A percentile compares a stretch with the other conserved stretches of the same genome.
Conservation (phyloP, 108 stramenopile genomes). For the Skeletonema potamos region DNA sequence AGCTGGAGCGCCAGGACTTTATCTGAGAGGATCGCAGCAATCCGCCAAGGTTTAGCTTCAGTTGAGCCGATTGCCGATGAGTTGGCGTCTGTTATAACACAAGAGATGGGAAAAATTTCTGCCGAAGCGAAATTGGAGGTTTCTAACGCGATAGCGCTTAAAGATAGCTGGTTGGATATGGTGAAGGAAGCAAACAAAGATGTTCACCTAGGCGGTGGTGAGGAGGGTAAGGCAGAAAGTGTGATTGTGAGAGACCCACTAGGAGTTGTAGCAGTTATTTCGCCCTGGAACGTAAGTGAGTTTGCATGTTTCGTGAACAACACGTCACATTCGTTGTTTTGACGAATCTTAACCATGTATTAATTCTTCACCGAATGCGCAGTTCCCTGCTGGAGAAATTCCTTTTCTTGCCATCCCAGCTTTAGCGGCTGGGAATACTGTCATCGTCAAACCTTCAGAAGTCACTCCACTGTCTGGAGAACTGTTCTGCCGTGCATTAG, state of each 20-base stretch:
- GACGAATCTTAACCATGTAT: background rate
- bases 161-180: conserved; percentile 63
- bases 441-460: conserved; percentile 91
- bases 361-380: background rate
- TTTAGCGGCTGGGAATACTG: conserved; percentile 87
- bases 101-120: conserved; percentile 84
- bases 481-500: conserved; percentile 41
- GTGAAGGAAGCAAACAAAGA: conserved; percentile 55
- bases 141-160: conserved; percentile 54
- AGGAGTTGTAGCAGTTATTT: conserved; percentile 80
- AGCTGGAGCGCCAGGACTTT: conserved; percentile 45
- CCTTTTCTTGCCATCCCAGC: conserved; percentile 87
- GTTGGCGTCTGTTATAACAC: conserved; percentile 46
- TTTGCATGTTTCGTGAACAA: background rate
- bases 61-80: conserved; percentile 43
- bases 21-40: conserved; percentile 54
- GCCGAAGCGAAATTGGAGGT: conserved; percentile 77
- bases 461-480: conserved; percentile 72
- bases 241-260: conserved; percentile 69
- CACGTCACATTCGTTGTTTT: conserved; percentile 1
- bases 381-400: conserved; percentile 88
- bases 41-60: conserved; percentile 48
- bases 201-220: conserved; percentile 37
- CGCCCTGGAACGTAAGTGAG: conserved; percentile 68
- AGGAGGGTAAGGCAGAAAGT: conserved; percentile 48